Percentiles rank a stretch among this genome's conserved stretches.
These are phyloP conservation scores for Metschnikowia kofuensis DNA, from an alignment of 805 yeast species.

Conservation along the genomic window DNA sequence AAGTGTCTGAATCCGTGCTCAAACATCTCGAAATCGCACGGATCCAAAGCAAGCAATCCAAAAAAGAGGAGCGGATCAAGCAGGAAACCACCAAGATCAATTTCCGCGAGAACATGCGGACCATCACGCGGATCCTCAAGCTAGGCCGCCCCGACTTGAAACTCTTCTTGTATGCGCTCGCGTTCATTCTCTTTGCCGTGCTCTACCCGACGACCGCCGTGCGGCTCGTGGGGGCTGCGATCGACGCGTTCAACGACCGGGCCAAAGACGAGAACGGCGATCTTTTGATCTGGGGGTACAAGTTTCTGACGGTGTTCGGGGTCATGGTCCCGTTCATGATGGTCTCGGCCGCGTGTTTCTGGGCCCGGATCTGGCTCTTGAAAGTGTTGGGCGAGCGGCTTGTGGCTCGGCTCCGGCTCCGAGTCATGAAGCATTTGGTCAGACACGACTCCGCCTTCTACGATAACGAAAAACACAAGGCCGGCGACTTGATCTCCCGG, in stretches of 20 bases:
- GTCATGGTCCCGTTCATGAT: conserved; percentile 45
- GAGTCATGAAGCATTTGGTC: conserved; percentile 41
- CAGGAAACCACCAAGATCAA: conserved; percentile 23
- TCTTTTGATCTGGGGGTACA: conserved; percentile 43
- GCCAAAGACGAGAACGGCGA: conserved; percentile 37
- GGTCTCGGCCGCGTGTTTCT: conserved; percentile 42
- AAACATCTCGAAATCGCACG: conserved; percentile 10
- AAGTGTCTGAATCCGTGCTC: conserved; percentile 7
- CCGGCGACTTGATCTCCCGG: conserved; percentile 44
- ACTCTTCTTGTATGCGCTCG: conserved; percentile 38
- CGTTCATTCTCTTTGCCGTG: conserved; percentile 42
- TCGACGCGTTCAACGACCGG: conserved; percentile 40
- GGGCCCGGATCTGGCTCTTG: conserved; percentile 46
- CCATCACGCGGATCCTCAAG: conserved; percentile 36
- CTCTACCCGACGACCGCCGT: conserved; percentile 44
- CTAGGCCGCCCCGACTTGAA: conserved; percentile 40
- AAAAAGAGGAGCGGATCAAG: conserved; percentile 29
- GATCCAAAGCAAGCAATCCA: conserved; percentile 6
- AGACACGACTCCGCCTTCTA: conserved; percentile 42
- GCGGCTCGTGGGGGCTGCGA: conserved; percentile 41
- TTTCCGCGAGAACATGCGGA: conserved; percentile 32
- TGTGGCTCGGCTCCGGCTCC: conserved; percentile 40
- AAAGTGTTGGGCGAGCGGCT: conserved; percentile 41
- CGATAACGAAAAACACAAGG: conserved; percentile 44
- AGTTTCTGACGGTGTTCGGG: conserved; percentile 38